Base-by-base conservation (phyloP, 108 stramenopile genomes). In the Cyclostephanos tholiformis region DNA sequence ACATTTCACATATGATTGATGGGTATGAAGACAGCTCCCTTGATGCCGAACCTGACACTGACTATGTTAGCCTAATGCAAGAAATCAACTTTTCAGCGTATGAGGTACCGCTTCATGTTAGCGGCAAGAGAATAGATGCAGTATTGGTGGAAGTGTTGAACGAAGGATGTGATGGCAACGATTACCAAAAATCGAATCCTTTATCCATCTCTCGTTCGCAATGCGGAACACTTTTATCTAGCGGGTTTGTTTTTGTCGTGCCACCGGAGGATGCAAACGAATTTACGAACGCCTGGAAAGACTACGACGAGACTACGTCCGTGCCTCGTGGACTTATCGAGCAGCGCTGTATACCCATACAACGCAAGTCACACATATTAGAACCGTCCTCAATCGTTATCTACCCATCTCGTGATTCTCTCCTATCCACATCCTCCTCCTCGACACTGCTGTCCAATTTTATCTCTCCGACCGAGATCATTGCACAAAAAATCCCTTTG, bases 401-500 rank as follows among this genome's bases (percentile, higher is more conserved):
- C 5, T 82, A 76, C 63, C 81, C 81, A 56, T 67, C 81, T 19
- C 81, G 81, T n/a, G 59, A 82, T 14, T 82, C 81, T 60, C 69
- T 82, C 8, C n/a, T 63, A 44, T 72, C 81, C 36, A 49, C 74
- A 27, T 63, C 81, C 35, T 67, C 74, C 27, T 55, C 74, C 11
- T 30, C 53, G 30, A 20, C 73, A 23, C 70, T 82, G 55, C 81
- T 82, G 41, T 76, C 81, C n/a, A 82, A 75, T 52, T 69, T 63
- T 36, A 46, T 76, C 2, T 65, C 63, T 52, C 87, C 91, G 0
- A 82, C 82, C 6, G 88, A 90, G 61, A 93, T 95, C 32, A 57
- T 89, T 22, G 69, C 94, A 48, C 87, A 96, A 74, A 80, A 96
- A 41, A 44, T 96, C 39, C 86, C 92, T 3, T 72, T 98, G 43